Evolutionary conservation across 257 asterid genomes (phyloP).

Genomic region (Solanum chilense): DNA sequence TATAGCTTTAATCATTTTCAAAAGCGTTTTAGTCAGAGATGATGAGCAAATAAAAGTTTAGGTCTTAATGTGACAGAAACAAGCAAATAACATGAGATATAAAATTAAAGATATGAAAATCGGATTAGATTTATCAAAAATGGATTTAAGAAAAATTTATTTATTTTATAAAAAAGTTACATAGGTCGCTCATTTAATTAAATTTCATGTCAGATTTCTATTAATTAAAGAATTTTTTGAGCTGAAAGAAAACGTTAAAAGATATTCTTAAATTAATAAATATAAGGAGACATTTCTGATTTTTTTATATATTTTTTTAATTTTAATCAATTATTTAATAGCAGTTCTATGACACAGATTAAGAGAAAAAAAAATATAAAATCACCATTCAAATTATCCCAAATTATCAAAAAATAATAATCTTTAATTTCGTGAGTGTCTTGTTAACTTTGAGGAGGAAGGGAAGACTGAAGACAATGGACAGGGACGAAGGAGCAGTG

Average conservation of each 20-base stretch:
- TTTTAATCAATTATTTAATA: not conserved
- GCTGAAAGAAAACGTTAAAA: no score
- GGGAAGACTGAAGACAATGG: not conserved
- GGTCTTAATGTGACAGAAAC: not conserved
- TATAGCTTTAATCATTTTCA: not conserved
- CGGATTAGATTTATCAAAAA: not conserved
- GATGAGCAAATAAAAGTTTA: not conserved
- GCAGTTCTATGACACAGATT: not conserved
- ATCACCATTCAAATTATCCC: no score
- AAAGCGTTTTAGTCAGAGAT: not conserved
- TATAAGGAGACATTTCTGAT: no score
- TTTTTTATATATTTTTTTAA: no score
- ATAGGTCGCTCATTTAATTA: not conserved
- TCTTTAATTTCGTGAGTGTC: no score
- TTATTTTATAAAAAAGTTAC: not conserved
- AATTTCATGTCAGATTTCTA: not conserved
- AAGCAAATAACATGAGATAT: not conserved
- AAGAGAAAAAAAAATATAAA: no score
- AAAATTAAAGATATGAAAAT: no score
- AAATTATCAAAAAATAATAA: no score
- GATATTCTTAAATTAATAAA: no score
- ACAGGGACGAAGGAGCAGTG: constrained; percentile 9
- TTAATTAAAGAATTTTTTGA: no score
- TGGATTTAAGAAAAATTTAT: not conserved
- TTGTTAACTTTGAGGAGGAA: not conserved